Evolutionary conservation across 78 protist species (phyloP).

Genomic region (Reticulomyxa filosa): DNA sequence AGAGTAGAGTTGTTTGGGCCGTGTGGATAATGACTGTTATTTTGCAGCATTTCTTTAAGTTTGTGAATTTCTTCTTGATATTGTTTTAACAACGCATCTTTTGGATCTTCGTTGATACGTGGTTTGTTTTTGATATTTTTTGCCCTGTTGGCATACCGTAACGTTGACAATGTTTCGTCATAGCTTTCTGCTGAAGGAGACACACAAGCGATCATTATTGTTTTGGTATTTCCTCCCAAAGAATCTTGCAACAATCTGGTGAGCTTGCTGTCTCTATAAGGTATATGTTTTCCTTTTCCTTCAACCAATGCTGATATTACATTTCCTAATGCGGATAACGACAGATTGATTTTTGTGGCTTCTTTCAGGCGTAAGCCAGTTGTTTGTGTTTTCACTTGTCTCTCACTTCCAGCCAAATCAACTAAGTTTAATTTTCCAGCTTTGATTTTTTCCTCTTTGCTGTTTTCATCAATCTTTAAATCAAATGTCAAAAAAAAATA

Average conservation of each 20-base stretch:
- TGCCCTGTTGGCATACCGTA: conserved; percentile 63
- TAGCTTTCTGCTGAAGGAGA: conserved; percentile 50
- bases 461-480: no score
- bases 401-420: conserved; percentile 80
- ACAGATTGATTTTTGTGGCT: neutral
- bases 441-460: no score
- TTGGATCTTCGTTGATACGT: conserved; percentile 58
- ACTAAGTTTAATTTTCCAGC: conserved; percentile 41
- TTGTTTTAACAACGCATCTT: conserved; percentile 54
- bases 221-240: conserved; percentile 64
- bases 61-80: conserved; percentile 18
- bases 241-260: conserved; percentile 67
- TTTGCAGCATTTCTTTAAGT: no score
- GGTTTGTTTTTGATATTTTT: conserved; percentile 72
- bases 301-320: neutral
- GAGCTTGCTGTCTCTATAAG: conserved; percentile 64
- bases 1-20: no score
- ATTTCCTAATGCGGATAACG: conserved; percentile 2
- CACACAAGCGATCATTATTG: conserved; percentile 59
- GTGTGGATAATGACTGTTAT: no score
- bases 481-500: no score
- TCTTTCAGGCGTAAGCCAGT: neutral
- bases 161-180: conserved; percentile 51
- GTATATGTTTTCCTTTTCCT: conserved; percentile 6
- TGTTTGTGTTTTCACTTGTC: conserved; percentile 23